phyloP scores from a whole-genome alignment of 2,329 filamentous ascomycete species.

The Fusarium praegraminearum region DNA sequence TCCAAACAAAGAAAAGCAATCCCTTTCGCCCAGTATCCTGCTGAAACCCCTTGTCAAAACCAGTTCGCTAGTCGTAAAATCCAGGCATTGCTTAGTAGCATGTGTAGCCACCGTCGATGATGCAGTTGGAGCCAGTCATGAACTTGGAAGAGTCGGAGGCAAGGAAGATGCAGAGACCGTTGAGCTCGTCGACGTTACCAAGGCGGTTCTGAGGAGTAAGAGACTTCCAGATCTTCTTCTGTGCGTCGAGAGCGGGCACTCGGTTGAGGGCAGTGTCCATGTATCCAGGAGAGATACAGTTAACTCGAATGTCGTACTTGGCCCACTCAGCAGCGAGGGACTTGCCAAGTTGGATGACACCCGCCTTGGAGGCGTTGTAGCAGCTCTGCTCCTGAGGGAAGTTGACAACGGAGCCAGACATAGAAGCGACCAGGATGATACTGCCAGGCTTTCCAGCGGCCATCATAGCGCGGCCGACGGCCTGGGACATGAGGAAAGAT shows the following conservation, averaged over 20 bases:
- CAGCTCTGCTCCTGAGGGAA: conserved; percentile 85
- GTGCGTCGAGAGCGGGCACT: conserved; percentile 79
- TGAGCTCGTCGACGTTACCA: conserved; percentile 79
- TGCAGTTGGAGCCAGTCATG: conserved; percentile 81
- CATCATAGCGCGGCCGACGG: conserved; percentile 80
- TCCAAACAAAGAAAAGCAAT: conserved; percentile 40
- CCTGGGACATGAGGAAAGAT: conserved; percentile 80
- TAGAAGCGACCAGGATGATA: conserved; percentile 81
- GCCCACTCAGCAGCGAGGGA: conserved; percentile 88
- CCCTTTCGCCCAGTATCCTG: background rate
- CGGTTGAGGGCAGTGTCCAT: conserved; percentile 88
- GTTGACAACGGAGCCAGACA: conserved; percentile 88
- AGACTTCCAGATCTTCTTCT: conserved; percentile 84
- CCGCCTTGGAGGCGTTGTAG: conserved; percentile 88
- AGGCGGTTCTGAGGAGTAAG: conserved; percentile 80
- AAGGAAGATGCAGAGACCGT: conserved; percentile 81
- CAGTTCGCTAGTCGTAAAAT: conserved; percentile 8
- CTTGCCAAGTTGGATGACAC: conserved; percentile 81
- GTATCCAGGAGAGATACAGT: conserved; percentile 87
- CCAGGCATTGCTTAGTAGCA: conserved; percentile 62
- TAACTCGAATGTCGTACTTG: conserved; percentile 82
- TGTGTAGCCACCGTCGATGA: conserved; percentile 78
- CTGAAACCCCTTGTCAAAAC: conserved; percentile 5
- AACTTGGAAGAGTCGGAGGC: conserved; percentile 78
- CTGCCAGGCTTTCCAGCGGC: conserved; percentile 75